Base-by-base conservation (phyloP, 2,329 filamentous ascomycete genomes). In the Xylaria sp. region DNA sequence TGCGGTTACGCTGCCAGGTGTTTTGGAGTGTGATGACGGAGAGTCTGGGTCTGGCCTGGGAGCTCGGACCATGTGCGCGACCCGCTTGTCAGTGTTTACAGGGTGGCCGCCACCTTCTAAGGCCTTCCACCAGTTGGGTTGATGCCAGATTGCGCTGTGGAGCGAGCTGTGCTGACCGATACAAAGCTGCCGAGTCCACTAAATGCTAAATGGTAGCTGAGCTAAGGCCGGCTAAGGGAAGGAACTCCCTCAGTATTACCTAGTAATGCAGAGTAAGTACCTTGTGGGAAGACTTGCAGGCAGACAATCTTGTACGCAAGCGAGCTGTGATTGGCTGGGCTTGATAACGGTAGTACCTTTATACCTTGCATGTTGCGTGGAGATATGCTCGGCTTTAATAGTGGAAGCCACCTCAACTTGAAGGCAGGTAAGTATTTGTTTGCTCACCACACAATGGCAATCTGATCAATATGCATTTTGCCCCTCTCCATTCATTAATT, bases 271-370 rank as follows among this genome's bases (percentile, higher is more conserved):
- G 28, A 28, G 28, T 28, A 28, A 23, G 48, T 57, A 62, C 55
- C 36, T 69, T 28, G 15, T 49, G 18, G 25, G n/a, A 20, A 36
- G 12, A 51, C 36, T 28, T 51, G 54, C 55, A 73, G 71, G 71
- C 71, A 73, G 71, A 73, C 69, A 64, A 70, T 43, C 60, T 71
- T 62, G 49, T 73, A 73, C 71, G 71, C 71, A 73, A 73, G 67
- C 71, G 43, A 67, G 33, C 46, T 54, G 8, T 64, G 68, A 70
- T 72, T 70, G 68, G 70, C 57, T 43, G 51, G 20, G 33, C 23
- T 6, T 39, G 39, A 20, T 41, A 23, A 23, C 33, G 13, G 25
- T 57, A 10, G 46, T 59, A 64, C 48, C 46, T 65, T 52, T 41
- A 56, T 57, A 64, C 56, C 66, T 64, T 67, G 48, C 60, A 64